Evolutionary conservation across 1,284 basidiomycete genomes (phyloP).

Genomic region (Mycosarcoma mackinlayi): DNA sequence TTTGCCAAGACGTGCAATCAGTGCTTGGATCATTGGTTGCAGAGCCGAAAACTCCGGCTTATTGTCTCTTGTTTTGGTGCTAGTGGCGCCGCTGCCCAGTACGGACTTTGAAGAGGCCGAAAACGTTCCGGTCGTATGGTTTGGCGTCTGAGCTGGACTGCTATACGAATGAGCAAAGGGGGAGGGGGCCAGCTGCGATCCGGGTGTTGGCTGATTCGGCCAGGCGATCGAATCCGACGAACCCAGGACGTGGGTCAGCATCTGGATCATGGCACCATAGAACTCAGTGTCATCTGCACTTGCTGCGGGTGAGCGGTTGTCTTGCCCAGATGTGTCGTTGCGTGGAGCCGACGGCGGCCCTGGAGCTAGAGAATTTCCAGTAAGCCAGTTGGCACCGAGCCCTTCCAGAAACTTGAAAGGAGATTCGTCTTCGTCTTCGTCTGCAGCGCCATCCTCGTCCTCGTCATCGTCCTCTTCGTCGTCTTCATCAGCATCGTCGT

Average conservation of each 20-base stretch:
- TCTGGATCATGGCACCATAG: constrained; percentile 58
- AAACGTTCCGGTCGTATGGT: constrained; percentile 4
- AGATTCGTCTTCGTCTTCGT: constrained; percentile 43
- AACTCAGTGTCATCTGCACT: constrained; percentile 45
- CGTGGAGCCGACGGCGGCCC: neutral
- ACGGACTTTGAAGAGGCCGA: constrained; percentile 1
- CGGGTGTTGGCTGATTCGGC: constrained; percentile 40
- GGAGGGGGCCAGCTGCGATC: constrained; percentile 38
- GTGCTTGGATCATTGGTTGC: constrained; percentile 50
- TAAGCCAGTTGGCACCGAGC: constrained; percentile 32
- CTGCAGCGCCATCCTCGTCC: constrained; percentile 17
- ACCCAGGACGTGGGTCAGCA: constrained; percentile 59
- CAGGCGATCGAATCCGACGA: constrained; percentile 49
- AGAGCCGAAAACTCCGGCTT: constrained; percentile 34
- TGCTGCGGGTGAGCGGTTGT: constrained; percentile 11
- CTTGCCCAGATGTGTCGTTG: neutral
- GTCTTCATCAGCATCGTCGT: constrained; percentile 13
- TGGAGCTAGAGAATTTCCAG: constrained; percentile 1
- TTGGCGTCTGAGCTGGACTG: constrained; percentile 39
- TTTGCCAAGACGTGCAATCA: constrained; percentile 47
- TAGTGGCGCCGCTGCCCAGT: constrained; percentile 1
- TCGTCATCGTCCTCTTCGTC: constrained; percentile 18
- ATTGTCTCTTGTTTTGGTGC: constrained; percentile 1
- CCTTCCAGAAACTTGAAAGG: constrained; percentile 41
- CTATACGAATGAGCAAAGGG: constrained; percentile 32